Evolutionary conservation across 768 basidiomycete genomes (phyloP), one percentile per base, ranked within the genome.

Genomic region (Tulasnella calospora): DNA sequence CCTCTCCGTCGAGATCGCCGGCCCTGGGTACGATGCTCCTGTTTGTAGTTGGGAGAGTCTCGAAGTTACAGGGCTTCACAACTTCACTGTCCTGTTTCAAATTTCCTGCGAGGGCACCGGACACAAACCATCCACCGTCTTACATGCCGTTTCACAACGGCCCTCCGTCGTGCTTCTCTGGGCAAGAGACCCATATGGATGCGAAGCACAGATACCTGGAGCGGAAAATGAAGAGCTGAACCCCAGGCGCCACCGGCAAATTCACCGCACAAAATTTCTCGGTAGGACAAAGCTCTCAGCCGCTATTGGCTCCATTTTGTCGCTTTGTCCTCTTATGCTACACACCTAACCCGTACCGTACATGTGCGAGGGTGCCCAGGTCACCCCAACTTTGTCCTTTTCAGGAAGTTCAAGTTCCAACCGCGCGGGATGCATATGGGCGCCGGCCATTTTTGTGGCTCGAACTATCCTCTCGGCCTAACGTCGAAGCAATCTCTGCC

Each of bases 1-100:
- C 2, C n/a, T 61, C 57, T 61, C 57, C 57, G 57, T 61, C 57
- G 57, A 61, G 57, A 61, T 61, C 57, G 57, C 57, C 57, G 57
- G 23, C 57, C 57, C 57, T 61, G 57, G 23, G 30, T n/a, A 61
- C 57, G 8, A 27, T 61, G 57, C 57, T 61, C 57, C 57, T 61
- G 57, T 61, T 61, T 61, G 46, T 7, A 23, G 12, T 27, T 27
- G 57, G 30, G 57, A 61, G 57, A 61, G 27, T 61, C 57, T 61
- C 57, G 57, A 61, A 61, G 57, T 27, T 13, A n/a, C 12, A 61
- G 57, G 57, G 57, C 30, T 13, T 23, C 10, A 30, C 57, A 30
- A 61, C n/a, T 61, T 61, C 57, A n/a, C 12, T 30, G 27, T 30
- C 57, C 57, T 61, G 57, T 61, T 61, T 61, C 57, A 61, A 61